Percentiles rank a stretch among this genome's conserved stretches.
These are phyloP conservation scores for Pleurotus cornucopiae DNA, from an alignment of 768 basidiomycete genomes.

Conservation along the genomic window DNA sequence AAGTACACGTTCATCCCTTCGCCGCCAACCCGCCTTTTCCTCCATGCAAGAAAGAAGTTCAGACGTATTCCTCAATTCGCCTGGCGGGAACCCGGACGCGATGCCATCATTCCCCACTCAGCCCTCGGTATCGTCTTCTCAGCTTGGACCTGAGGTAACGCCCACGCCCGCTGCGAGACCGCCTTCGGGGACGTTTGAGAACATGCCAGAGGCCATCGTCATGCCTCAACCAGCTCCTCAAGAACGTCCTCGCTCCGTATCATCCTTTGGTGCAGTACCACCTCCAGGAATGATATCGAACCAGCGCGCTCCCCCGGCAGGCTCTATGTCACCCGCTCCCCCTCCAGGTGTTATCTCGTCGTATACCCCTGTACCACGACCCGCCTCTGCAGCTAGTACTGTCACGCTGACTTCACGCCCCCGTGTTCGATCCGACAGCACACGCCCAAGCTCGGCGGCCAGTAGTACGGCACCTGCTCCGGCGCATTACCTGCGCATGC, in stretches of 20 bases:
- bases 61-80: slow-evolving; percentile 2
- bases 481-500: slow-evolving; percentile 1
- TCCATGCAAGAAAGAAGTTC: background rate
- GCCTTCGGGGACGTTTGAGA: background rate
- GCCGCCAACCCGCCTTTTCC: background rate
- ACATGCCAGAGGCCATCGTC: slow-evolving; percentile 4
- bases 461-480: background rate
- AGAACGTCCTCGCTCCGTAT: slow-evolving; percentile 1
- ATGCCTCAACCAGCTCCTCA: background rate
- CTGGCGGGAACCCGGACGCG: background rate
- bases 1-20: slow-evolving; percentile 1
- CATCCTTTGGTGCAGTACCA: background rate
- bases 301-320: background rate
- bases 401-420: no score
- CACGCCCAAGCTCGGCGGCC: background rate
- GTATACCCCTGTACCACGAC: background rate
- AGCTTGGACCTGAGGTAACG: slow-evolving; percentile 2
- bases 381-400: background rate
- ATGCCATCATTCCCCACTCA: slow-evolving; percentile 1
- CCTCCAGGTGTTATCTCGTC: background rate
- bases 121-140: slow-evolving; percentile 3
- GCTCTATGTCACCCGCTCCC: background rate
- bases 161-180: background rate
- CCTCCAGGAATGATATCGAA: slow-evolving; percentile 2
- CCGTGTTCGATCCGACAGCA: no score